Evolutionary conservation across 495 filamentous ascomycete genomes (phyloP).

Genomic region (Aspergillus incahuasiensis): DNA sequence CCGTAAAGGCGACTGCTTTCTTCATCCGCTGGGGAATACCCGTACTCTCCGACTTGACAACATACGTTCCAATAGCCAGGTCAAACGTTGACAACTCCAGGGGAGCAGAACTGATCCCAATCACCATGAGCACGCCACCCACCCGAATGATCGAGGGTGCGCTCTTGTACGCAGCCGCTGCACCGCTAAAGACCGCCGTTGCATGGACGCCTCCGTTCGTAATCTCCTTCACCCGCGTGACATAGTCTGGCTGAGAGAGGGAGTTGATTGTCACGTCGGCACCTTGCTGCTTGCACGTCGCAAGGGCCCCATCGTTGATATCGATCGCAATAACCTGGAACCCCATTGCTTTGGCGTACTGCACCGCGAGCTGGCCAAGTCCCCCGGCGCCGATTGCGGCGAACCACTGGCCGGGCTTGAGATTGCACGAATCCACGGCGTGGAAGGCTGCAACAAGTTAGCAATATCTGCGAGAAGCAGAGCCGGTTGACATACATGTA

Average conservation of each 20-base stretch:
- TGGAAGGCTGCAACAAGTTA: slow-evolving; percentile 6
- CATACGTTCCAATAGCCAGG: neutral
- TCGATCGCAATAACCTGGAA: slow-evolving; percentile 70
- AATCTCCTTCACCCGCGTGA: neutral
- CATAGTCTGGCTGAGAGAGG: neutral
- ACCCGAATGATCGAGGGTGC: neutral
- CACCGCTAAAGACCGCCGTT: slow-evolving; percentile 11
- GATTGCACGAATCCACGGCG: slow-evolving; percentile 8
- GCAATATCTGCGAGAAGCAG: neutral
- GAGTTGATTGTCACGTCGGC: slow-evolving; percentile 29
- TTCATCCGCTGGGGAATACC: neutral
- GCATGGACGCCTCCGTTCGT: slow-evolving; percentile 11
- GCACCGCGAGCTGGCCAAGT: slow-evolving; percentile 57
- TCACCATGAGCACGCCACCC: neutral
- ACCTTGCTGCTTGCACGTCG: slow-evolving; percentile 60
- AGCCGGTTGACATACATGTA: neutral
- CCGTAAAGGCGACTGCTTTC: neutral
- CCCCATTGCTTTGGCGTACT: slow-evolving; percentile 88
- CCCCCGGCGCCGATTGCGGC: slow-evolving; percentile 46
- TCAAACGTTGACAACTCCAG: neutral
- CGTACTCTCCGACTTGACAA: neutral
- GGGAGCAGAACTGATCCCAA: neutral
- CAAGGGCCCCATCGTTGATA: slow-evolving; percentile 68
- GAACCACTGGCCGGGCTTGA: slow-evolving; percentile 9
- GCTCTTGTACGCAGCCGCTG: slow-evolving; percentile 6